Base-by-base conservation (phyloP, 2,329 filamentous ascomycete species). In the Chalara sp. region DNA sequence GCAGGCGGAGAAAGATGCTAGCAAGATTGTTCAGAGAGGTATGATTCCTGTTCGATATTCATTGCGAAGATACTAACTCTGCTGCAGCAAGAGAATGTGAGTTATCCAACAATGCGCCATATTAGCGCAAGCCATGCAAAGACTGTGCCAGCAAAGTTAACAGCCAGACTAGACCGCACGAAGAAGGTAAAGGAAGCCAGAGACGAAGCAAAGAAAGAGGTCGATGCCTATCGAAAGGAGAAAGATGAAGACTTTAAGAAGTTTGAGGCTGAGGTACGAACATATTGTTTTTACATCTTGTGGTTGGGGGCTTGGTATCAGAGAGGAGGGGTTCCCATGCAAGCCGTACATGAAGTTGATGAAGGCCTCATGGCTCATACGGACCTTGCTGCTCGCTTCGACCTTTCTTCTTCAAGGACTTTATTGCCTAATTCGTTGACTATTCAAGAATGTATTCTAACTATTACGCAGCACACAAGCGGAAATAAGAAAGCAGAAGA, bases 1-100 rank as follows among this genome's bases (percentile, higher is more conserved):
- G 49, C 58, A 97, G 92, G 91, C 93, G 64, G 93, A 99, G 81
- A 87, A 90, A 72, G 92, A 97, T 72, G 93, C 93, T 55, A 92
- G 96, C 74, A 96, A 96, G 81, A 99, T 99, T 70, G 91, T 99
- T 52, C 92, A 97, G 72, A 90, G 93, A 81, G 88, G 92, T 95
- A 70, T 54, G 35, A 75, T 69, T 37, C 39, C 40, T 31, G 21
- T 5, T 21, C 39, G 40, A n/a, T 44, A 44, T 7, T 11, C 13
- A 45, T 46, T 33, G 32, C 47, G 29, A 30, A 11, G 39, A 47
- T 58, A 55, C 67, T 70, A 64, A 70, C 42, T 30, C 49, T 51
- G 56, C 37, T 41, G 61, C 61, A 95, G 89, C 89, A 65, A 81
- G 89, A 81, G 89, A 95, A 81, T 95, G 90, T 95, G 45, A 40